Base-by-base conservation (phyloP, 495 filamentous ascomycete genomes). In the Podospora pseudoanserina region DNA sequence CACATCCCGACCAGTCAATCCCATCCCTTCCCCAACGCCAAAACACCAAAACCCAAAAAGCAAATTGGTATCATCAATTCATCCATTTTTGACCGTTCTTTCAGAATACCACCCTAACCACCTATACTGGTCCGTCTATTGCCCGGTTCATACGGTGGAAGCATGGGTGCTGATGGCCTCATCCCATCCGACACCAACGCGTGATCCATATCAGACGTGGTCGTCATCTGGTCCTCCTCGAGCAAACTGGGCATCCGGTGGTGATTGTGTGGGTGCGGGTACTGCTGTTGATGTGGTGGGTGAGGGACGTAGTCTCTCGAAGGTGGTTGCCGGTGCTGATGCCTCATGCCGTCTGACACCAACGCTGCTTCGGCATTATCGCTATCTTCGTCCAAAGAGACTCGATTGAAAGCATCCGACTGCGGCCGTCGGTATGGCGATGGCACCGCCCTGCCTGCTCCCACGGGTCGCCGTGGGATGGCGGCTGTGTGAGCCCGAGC, bases 181-280 rank as follows among this genome's bases (percentile, higher is more conserved):
- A 74, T 71, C 23, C 79, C 79, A 65, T 81, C 79, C 28, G 77
- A 79, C 0, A 79, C 70, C 60, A 79, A 71, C 5, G 79, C 77
- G 19, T 70, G 68, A 19, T 77, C 74, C 16, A 67, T 69, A 34
- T 62, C 65, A 3, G 70, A 20, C 32, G 34, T n/a, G 15, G 30
- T 18, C n/a, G 65, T 64, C 20, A 68, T 67, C 9, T 74, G 61
- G 18, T 75, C 72, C 18, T 73, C 66, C 23, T 74, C 73, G 3
- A 73, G 70, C 9, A 77, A 68, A 60, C 73, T 73, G 13, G 73
- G 73, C 68, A 72, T 70, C 4, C 65, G 63, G 6, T 56, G 16
- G 1, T 68, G 67, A n/a, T 32, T 30, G n/a, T 59, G 61, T 6
- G 6, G 16, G 13, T 32, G 44, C 15, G 55, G 59, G 27, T 53